Evolutionary conservation across 2,329 filamentous ascomycete species (phyloP), one percentile per base, ranked within the genome.

Genomic region (Fusarium pseudocircinatum): DNA sequence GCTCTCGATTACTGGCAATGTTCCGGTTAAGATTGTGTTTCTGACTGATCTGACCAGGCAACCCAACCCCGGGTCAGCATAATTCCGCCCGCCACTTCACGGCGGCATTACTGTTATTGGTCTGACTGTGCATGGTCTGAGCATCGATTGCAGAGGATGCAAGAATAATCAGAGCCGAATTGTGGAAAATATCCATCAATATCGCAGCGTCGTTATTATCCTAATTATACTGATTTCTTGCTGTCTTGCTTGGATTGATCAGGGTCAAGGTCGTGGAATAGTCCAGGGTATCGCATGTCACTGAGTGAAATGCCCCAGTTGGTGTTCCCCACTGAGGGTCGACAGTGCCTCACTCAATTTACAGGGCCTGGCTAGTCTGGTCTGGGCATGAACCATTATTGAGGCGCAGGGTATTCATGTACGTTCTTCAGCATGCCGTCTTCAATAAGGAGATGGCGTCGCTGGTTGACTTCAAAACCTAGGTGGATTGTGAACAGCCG

Each of bases 211-310:
- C 5, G 9, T 28, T 6, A 5, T 11, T 7, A 26, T 12, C 2
- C 8, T 34, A 3, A n/a, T 13, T 5, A 7, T 1, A 6, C 0
- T 7, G 2, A 16, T 22, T 26, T 16, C 32, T 26, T 11, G 2
- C 15, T 22, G 5, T 15, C 2, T 16, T 28, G 1, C 39, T 10
- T 6, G 13, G 13, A 20, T 13, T 26, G 1, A 10, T n/a, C 6
- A 18, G 24, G 15, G 12, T 7, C 50, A 15, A 7, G 34, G 10
- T 7, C 24, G 5, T 13, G 24, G 14, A 53, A 39, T 18, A 1
- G 15, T 36, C 34, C 6, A 28, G 24, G 11, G 14, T 40, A 28
- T 39, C 2, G 20, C 20, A 10, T 28, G 24, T 14, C 34, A 10
- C 14, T 28, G 18, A 3, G 8, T 15, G 47, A 52, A 50, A 15